phyloP scores from a whole-genome alignment of 495 filamentous ascomycete species.

The Podospora tetraspora region DNA sequence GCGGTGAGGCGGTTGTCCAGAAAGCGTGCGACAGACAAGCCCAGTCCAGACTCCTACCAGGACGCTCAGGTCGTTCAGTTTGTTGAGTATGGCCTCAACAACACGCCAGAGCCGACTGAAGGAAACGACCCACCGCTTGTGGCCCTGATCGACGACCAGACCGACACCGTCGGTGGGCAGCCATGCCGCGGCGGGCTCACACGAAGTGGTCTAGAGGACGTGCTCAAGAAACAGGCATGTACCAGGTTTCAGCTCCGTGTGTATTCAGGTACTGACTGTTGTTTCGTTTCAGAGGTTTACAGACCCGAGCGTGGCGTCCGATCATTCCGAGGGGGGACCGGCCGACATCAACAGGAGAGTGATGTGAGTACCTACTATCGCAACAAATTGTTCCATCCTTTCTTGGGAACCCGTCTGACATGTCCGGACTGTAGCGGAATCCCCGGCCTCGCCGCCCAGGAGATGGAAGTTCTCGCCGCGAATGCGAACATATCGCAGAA shows the following conservation, averaged over 20 bases:
- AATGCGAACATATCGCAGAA: neutral
- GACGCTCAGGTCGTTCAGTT: neutral
- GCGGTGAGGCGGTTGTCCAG: neutral
- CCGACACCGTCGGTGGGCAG: neutral
- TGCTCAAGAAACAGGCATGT: neutral
- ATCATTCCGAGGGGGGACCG: neutral
- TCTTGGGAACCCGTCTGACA: too few relatives aligned
- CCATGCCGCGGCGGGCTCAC: neutral
- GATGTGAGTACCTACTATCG: neutral
- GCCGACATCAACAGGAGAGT: neutral
- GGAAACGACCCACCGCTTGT: neutral
- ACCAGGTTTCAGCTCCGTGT: neutral
- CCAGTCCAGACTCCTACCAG: neutral
- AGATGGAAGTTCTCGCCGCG: neutral
- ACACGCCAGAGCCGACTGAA: neutral
- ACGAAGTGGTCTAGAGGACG: neutral
- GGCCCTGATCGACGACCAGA: neutral
- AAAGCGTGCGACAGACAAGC: neutral
- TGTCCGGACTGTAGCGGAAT: neutral
- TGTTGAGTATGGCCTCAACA: neutral
- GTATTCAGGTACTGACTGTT: neutral
- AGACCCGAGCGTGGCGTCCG: neutral
- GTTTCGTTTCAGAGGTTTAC: neutral
- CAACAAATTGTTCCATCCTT: neutral
- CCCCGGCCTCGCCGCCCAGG: neutral